Conservation (phyloP, 331 rosid species). For the Quercus tomentella region DNA sequence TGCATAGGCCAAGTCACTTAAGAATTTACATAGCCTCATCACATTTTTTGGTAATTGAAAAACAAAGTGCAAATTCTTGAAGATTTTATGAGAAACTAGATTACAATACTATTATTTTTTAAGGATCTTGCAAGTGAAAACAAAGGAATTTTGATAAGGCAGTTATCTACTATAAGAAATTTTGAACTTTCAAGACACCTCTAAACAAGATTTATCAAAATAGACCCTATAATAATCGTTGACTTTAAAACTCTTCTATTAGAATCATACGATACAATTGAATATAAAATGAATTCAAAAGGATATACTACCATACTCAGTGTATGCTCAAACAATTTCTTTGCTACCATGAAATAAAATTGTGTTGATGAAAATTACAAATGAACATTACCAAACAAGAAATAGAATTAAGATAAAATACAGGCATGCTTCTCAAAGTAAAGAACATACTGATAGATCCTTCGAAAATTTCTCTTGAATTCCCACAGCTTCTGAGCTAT, state of each 20-base stretch:
- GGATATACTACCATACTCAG: not conserved
- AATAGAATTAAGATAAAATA: constrained; percentile 1
- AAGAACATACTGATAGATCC: constrained; percentile 75
- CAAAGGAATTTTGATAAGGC: not conserved
- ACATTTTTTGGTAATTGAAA: not conserved
- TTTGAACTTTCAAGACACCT: not conserved
- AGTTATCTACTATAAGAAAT: not conserved
- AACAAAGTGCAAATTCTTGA: not conserved
- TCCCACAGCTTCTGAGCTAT: constrained; percentile 41
- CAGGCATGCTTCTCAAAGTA: not conserved
- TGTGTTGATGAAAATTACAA: not conserved
- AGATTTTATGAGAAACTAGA: not conserved
- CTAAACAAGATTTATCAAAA: not conserved
- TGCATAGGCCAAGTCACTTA: not conserved
- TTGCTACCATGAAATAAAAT: not conserved
- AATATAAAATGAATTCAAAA: not conserved
- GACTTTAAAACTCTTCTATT: not conserved
- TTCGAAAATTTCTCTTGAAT: constrained; percentile 71
- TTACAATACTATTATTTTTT: not conserved
- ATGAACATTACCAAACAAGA: not conserved
- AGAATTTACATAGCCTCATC: not conserved
- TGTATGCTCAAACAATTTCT: not conserved
- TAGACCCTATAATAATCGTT: not conserved
- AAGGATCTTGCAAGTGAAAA: not conserved
- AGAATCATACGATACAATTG: not conserved